Conservation (phyloP, 208 protist species). For the Crithidia fasciculata region DNA sequence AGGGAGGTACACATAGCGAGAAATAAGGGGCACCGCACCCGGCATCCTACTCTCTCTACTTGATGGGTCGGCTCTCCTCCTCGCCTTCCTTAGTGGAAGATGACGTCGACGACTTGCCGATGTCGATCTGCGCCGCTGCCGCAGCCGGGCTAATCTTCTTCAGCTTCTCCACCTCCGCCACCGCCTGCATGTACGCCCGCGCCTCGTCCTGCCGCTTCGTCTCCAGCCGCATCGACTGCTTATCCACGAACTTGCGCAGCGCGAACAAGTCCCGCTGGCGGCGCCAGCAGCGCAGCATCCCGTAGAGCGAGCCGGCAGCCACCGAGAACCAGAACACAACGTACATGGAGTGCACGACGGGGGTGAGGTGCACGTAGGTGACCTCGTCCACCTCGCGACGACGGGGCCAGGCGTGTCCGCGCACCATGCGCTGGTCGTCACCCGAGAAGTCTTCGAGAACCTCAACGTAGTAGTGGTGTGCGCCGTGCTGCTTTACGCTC, state of each 20-base stretch:
- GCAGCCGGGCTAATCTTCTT: slow-evolving; percentile 46
- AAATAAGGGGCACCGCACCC: not conserved
- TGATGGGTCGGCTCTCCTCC: not conserved
- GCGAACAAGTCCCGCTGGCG: slow-evolving; percentile 77
- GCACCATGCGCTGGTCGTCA: slow-evolving; percentile 87
- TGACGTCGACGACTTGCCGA: slow-evolving; percentile 9
- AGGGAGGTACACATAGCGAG: not conserved
- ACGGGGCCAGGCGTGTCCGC: slow-evolving; percentile 74
- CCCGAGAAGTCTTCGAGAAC: slow-evolving; percentile 90
- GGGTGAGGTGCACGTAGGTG: slow-evolving; percentile 86
- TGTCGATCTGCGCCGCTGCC: slow-evolving; percentile 25
- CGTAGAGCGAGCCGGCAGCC: slow-evolving; percentile 76
- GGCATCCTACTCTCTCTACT: not conserved
- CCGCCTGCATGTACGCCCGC: slow-evolving; percentile 60
- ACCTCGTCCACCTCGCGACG: slow-evolving; percentile 79
- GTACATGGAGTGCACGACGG: slow-evolving; percentile 89
- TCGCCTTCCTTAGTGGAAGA: not conserved
- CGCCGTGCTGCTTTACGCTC: slow-evolving; percentile 54
- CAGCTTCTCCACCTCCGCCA: slow-evolving; percentile 69
- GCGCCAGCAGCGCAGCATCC: slow-evolving; percentile 75
- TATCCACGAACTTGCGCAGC: slow-evolving; percentile 56
- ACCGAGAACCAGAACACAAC: slow-evolving; percentile 87
- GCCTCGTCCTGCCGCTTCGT: slow-evolving; percentile 70
- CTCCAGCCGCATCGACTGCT: slow-evolving; percentile 60
- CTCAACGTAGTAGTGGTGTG: slow-evolving; percentile 85